A percentile compares a stretch with the other conserved stretches of the same genome.
These are phyloP conservation scores for Clavispora phyllophila DNA, from an alignment of 805 yeast genomes.

Conservation along the genomic window DNA sequence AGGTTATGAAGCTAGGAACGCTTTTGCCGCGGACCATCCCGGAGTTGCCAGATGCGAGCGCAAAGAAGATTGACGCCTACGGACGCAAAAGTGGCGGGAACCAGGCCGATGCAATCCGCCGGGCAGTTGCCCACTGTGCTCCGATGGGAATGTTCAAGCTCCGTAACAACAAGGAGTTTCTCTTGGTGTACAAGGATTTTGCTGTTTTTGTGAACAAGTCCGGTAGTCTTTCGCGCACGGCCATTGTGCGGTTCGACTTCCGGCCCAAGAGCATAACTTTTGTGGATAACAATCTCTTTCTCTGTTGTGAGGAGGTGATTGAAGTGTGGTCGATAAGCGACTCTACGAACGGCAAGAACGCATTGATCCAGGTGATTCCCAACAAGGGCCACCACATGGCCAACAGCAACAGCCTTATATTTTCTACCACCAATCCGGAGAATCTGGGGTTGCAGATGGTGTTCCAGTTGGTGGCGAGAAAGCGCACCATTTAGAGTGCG, in stretches of 20 bases:
- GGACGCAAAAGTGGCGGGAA: slow-evolving; percentile 16
- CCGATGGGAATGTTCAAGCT: slow-evolving; percentile 65
- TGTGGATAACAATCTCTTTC: slow-evolving; percentile 26
- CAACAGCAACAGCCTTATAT: slow-evolving; percentile 17
- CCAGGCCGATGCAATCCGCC: slow-evolving; percentile 36
- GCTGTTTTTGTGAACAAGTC: slow-evolving; percentile 60
- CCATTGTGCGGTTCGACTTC: slow-evolving; percentile 40
- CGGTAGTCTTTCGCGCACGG: slow-evolving; percentile 47
- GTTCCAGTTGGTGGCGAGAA: slow-evolving; percentile 17
- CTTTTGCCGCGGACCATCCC: slow-evolving; percentile 57
- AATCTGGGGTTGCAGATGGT: slow-evolving; percentile 59
- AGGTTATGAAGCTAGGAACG: slow-evolving; percentile 56
- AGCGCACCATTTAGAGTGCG: neutral
- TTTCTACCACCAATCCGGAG: slow-evolving; percentile 60
- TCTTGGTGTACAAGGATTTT: slow-evolving; percentile 65
- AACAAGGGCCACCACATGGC: slow-evolving; percentile 56
- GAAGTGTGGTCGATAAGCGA: slow-evolving; percentile 63
- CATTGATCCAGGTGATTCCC: slow-evolving; percentile 61
- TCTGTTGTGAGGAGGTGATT: slow-evolving; percentile 60
- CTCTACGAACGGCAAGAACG: slow-evolving; percentile 37
- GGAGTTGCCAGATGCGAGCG: slow-evolving; percentile 29
- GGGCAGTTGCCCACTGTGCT: slow-evolving; percentile 31
- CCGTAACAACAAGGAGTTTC: slow-evolving; percentile 46
- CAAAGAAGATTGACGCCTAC: slow-evolving; percentile 27
- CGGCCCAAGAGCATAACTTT: slow-evolving; percentile 34